These are phyloP conservation scores for Cryphonectria carpinicola DNA, from an alignment of 2,329 filamentous ascomycete species.

Conservation along the genomic window DNA sequence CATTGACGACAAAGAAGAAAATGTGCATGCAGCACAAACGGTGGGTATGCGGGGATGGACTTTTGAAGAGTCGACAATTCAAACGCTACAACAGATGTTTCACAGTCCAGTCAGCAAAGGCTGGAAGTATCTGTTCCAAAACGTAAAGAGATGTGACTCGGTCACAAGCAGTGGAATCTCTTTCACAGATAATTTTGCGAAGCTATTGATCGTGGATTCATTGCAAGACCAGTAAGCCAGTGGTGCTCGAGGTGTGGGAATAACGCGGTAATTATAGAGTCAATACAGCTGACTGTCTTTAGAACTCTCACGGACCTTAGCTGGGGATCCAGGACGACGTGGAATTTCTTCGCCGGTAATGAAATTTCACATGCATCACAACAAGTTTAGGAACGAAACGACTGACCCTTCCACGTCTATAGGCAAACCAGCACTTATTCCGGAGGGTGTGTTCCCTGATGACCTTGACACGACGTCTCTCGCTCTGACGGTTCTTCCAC, in stretches of 20 bases:
- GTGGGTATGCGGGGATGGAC: not conserved
- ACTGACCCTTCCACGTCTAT: not conserved
- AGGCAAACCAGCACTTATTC: constrained; percentile 36
- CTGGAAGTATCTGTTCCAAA: not conserved
- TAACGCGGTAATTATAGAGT: no score
- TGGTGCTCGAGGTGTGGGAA: not conserved
- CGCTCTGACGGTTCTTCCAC: constrained; percentile 35
- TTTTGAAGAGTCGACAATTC: not conserved
- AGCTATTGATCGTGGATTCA: not conserved
- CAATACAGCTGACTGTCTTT: not conserved
- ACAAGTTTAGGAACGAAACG: not conserved
- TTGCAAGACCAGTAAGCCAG: not conserved
- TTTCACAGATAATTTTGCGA: not conserved
- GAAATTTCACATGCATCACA: not conserved
- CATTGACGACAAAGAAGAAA: not conserved
- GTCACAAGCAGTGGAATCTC: not conserved
- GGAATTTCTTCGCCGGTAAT: not conserved
- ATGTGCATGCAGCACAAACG: not conserved
- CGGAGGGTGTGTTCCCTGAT: constrained; percentile 37
- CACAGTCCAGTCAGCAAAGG: not conserved
- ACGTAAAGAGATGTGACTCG: not conserved
- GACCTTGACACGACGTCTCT: constrained; percentile 42
- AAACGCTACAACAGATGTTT: not conserved
- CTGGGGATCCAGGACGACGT: not conserved
- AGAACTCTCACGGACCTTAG: not conserved